phyloP scores from a whole-genome alignment of 768 basidiomycete species.

The Termitomyces sp. region DNA sequence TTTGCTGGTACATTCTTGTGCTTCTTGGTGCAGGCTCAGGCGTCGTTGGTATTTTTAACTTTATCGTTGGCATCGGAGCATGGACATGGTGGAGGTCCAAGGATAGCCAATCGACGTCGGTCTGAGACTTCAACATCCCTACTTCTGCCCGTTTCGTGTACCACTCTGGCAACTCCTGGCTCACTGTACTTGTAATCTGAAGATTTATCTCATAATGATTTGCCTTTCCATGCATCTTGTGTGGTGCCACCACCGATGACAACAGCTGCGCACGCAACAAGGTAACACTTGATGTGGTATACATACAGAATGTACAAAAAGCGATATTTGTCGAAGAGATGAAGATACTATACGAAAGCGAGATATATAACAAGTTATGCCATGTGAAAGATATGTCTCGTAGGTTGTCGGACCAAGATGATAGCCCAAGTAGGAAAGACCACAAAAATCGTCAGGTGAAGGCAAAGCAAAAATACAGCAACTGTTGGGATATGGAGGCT shows the following conservation, averaged over 20 bases:
- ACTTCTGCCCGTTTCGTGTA: background rate
- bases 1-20: slow-evolving; percentile 75
- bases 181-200: background rate
- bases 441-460: too few relatives aligned
- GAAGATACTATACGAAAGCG: background rate
- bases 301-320: background rate
- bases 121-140: background rate
- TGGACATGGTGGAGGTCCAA: slow-evolving; percentile 58
- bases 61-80: slow-evolving; percentile 62
- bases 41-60: slow-evolving; percentile 69
- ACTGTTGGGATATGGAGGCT: background rate
- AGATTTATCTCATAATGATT: background rate
- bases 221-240: background rate
- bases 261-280: background rate
- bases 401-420: background rate
- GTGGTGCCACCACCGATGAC: background rate
- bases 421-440: background rate
- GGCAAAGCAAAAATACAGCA: background rate
- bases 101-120: slow-evolving; percentile 10
- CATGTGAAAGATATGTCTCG: background rate
- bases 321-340: background rate
- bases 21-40: slow-evolving; percentile 77
- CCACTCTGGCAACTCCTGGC: background rate
- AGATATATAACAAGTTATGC: background rate
- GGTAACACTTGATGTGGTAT: background rate